phyloP scores from a whole-genome alignment of 225 moss, liverwort and hornwort genomes.

The Rhytidiadelphus loreus region DNA sequence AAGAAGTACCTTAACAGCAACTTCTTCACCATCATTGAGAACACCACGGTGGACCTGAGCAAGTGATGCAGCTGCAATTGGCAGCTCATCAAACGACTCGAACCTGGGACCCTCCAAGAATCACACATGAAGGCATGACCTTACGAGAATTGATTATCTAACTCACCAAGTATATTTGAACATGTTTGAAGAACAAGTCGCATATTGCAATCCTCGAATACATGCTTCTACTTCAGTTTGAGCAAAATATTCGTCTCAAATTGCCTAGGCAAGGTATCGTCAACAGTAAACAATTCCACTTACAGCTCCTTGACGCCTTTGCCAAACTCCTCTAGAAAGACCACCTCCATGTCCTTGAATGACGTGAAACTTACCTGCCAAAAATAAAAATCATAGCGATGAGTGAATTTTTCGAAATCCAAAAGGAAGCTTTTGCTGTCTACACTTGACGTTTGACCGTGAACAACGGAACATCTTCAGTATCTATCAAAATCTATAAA shows the following conservation, averaged over 20 bases:
- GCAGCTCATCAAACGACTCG: conserved; percentile 60
- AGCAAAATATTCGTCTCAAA: background rate
- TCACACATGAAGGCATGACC: background rate
- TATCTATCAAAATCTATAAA: background rate
- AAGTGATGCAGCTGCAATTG: conserved; percentile 94
- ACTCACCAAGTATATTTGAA: background rate
- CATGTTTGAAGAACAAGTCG: background rate
- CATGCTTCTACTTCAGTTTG: background rate
- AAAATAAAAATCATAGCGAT: background rate
- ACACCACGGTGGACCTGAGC: conserved; percentile 86
- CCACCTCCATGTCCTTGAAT: conserved; percentile 65
- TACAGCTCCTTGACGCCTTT: conserved; percentile 58
- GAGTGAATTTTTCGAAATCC: background rate
- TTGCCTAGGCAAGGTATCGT: background rate
- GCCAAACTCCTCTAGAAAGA: conserved; percentile 72
- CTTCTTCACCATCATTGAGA: conserved; percentile 56
- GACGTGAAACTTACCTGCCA: conserved; percentile 68
- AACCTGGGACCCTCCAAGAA: conserved; percentile 36
- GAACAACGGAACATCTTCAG: background rate
- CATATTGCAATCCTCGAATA: background rate
- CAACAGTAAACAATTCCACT: conserved; percentile 15
- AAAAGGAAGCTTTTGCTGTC: background rate
- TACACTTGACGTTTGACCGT: background rate
- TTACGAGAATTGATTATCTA: background rate
- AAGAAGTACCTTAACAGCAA: conserved; percentile 74